phyloP scores from a whole-genome alignment of 2,329 filamentous ascomycete species.

The Neonectria magnoliae region DNA sequence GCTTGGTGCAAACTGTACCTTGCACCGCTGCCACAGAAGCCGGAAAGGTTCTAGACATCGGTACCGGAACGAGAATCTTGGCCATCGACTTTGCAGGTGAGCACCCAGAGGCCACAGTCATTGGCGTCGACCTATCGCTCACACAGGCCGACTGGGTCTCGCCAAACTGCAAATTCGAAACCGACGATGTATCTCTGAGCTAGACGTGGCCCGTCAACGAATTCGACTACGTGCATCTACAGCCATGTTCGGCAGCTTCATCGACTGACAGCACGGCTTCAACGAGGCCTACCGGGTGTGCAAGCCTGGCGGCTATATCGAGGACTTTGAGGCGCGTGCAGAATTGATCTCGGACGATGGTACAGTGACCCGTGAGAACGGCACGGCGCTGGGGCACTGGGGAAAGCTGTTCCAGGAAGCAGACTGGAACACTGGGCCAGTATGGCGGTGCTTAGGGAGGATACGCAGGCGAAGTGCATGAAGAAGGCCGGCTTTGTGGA shows the following conservation, averaged over 20 bases:
- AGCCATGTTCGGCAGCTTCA: slow-evolving; percentile 21
- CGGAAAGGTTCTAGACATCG: slow-evolving; percentile 24
- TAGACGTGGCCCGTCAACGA: slow-evolving; percentile 15
- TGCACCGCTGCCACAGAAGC: slow-evolving; percentile 4
- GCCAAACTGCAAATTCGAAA: slow-evolving; percentile 22
- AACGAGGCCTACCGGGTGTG: slow-evolving; percentile 16
- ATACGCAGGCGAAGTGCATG: slow-evolving; percentile 17
- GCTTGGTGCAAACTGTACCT: slow-evolving; percentile 11
- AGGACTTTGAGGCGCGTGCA: slow-evolving; percentile 18
- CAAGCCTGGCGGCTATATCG: slow-evolving; percentile 22
- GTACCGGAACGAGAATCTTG: slow-evolving; percentile 29
- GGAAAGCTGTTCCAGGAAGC: slow-evolving; percentile 21
- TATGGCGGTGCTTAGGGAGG: slow-evolving; percentile 19
- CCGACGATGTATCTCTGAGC: slow-evolving; percentile 13
- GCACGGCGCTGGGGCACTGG: slow-evolving; percentile 17
- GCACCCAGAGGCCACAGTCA: slow-evolving; percentile 12
- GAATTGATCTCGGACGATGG: slow-evolving; percentile 23
- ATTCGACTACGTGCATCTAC: slow-evolving; percentile 23
- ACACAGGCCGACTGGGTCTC: slow-evolving; percentile 16
- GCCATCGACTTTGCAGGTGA: slow-evolving; percentile 27
- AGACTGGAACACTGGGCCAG: slow-evolving; percentile 13
- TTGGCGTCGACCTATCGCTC: slow-evolving; percentile 23
- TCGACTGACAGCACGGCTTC: slow-evolving; percentile 18
- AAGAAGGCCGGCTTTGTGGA: slow-evolving; percentile 21
- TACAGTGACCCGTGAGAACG: slow-evolving; percentile 17